Evolutionary conservation across 805 yeast species (phyloP).

Genomic region (Torulaspora maleeae): DNA sequence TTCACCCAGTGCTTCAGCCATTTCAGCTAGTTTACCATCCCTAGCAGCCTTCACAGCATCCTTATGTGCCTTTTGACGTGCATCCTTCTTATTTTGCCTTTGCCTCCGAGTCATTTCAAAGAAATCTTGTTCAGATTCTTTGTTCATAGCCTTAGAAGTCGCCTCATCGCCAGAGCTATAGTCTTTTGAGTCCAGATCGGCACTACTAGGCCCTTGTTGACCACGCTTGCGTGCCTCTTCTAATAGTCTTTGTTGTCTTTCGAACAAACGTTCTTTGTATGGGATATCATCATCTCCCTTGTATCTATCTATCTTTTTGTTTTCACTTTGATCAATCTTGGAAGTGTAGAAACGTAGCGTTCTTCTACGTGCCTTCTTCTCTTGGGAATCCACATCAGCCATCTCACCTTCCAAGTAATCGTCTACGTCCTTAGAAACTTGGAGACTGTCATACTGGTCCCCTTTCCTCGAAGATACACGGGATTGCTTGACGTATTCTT

Average conservation of each 20-base stretch:
- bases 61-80: constrained; percentile 60
- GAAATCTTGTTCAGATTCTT: constrained; percentile 50
- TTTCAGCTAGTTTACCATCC: constrained; percentile 76
- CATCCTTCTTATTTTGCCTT: constrained; percentile 46
- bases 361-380: constrained; percentile 71
- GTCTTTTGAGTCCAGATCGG: constrained; percentile 51
- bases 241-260: constrained; percentile 78
- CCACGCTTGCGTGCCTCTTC: constrained; percentile 91
- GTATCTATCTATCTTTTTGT: constrained; percentile 53
- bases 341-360: constrained; percentile 94
- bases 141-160: constrained; percentile 40
- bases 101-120: constrained; percentile 51
- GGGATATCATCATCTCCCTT: constrained; percentile 90
- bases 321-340: constrained; percentile 81
- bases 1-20: constrained; percentile 56
- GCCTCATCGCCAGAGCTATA: constrained; percentile 45
- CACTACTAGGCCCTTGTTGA: constrained; percentile 49
- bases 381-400: constrained; percentile 82
- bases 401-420: constrained; percentile 69
- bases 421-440: constrained; percentile 28
- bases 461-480: constrained; percentile 42
- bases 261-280: constrained; percentile 82
- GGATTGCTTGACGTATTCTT: constrained; percentile 48
- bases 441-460: constrained; percentile 7
- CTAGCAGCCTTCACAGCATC: constrained; percentile 73